Evolutionary conservation across 73 alveolate genomes (phyloP).

Genomic region (Blepharisma japonicum): DNA sequence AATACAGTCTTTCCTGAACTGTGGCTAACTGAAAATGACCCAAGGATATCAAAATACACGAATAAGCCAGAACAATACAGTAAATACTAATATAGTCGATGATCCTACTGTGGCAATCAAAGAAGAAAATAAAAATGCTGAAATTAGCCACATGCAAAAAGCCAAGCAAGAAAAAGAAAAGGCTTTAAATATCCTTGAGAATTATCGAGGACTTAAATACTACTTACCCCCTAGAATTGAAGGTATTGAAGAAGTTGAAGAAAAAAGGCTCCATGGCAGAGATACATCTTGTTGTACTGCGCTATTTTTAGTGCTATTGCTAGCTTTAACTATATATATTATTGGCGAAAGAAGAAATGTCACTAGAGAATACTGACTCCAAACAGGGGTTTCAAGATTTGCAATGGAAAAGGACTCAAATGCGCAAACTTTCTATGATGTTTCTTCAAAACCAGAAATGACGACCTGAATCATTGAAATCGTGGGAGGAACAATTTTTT

Average conservation of each 20-base stretch:
- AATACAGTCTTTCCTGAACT: slow-evolving; percentile 21
- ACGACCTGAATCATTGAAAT: background rate
- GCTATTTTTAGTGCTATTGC: background rate
- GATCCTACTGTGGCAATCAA: slow-evolving; percentile 15
- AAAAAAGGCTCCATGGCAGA: slow-evolving; percentile 3
- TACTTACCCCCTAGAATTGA: slow-evolving; percentile 9
- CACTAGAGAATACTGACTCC: background rate
- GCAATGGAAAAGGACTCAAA: background rate
- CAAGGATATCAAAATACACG: background rate
- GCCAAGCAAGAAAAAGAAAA: slow-evolving; percentile 2
- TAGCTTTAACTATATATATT: background rate
- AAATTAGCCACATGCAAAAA: background rate
- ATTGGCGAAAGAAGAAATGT: background rate
- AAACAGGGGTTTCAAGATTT: background rate
- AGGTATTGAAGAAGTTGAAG: background rate
- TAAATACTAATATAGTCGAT: slow-evolving; percentile 2
- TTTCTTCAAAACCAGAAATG: background rate
- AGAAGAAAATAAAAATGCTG: background rate
- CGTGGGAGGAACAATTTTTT: background rate
- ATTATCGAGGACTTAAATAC: background rate
- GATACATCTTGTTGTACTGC: slow-evolving; percentile 15
- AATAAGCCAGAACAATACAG: slow-evolving; percentile 29
- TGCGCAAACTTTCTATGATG: background rate
- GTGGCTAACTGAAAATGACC: background rate
- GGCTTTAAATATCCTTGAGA: background rate